Evolutionary conservation across 2,329 filamentous ascomycete genomes (phyloP).

Genomic region (Trichoderma semiorbis): DNA sequence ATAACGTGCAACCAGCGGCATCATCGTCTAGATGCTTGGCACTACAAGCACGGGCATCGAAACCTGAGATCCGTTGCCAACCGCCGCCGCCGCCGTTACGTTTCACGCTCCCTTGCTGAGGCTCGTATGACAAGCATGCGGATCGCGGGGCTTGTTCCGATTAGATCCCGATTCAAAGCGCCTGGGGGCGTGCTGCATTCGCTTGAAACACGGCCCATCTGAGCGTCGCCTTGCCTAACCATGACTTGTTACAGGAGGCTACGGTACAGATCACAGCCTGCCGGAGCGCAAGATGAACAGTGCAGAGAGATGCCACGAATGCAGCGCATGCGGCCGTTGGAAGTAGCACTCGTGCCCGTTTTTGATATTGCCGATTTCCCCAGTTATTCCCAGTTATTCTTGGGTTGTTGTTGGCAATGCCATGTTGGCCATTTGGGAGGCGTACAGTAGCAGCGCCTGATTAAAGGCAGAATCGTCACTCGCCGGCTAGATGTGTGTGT

Average conservation of each 20-base stretch:
- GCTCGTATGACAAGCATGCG: constrained; percentile 13
- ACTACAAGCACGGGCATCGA: not conserved
- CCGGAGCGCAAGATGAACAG: not conserved
- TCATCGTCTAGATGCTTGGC: not conserved
- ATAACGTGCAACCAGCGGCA: not conserved
- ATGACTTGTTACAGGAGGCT: not conserved
- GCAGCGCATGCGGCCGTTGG: not conserved
- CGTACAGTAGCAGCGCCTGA: not conserved
- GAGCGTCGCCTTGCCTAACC: not conserved
- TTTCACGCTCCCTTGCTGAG: not conserved
- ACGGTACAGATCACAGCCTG: not conserved
- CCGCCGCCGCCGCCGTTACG: not conserved
- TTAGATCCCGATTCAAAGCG: constrained; percentile 17
- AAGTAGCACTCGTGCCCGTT: not conserved
- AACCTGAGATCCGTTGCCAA: constrained; percentile 5
- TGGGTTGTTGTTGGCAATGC: not conserved
- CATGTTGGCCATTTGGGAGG: not conserved
- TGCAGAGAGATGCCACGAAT: constrained; percentile 9
- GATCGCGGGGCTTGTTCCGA: constrained; percentile 15
- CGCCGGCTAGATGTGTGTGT: not conserved
- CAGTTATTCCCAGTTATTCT: not conserved
- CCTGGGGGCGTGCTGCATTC: constrained; percentile 11
- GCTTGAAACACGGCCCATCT: not conserved
- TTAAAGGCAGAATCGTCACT: not conserved
- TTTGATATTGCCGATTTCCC: not conserved